These are phyloP conservation scores for Tinospora cordifolia DNA, from an alignment of 164 flowering plant species.

Conservation along the genomic window DNA sequence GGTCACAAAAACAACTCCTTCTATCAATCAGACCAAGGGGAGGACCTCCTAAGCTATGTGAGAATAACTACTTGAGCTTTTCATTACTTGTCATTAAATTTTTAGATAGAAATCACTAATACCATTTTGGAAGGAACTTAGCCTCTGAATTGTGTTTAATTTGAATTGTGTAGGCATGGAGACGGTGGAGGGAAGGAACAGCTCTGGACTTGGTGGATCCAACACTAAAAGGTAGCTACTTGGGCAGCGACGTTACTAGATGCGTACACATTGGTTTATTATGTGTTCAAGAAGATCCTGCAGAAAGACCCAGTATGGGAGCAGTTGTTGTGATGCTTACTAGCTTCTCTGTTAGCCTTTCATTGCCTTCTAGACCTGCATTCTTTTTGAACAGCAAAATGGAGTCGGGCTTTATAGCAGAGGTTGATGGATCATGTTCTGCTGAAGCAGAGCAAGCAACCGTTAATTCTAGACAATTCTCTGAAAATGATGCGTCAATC, in stretches of 20 bases:
- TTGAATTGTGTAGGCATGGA: constrained; percentile 18
- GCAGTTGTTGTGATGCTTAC: constrained; percentile 17
- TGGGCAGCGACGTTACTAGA: constrained; percentile 11
- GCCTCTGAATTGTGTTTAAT: not conserved
- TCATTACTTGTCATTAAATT: too few species aligned
- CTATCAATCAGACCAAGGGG: not conserved
- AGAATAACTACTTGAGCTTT: not conserved
- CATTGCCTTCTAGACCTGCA: not conserved
- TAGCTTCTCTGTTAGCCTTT: constrained; percentile 1
- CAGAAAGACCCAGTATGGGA: constrained; percentile 21
- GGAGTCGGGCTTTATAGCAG: not conserved
- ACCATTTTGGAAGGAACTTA: not conserved
- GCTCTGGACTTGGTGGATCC: constrained; percentile 10
- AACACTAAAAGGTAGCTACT: constrained; percentile 4
- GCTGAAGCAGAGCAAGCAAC: not conserved
- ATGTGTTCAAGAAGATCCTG: constrained; percentile 21
- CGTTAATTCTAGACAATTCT: not conserved
- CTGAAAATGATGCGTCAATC: not conserved
- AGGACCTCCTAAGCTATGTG: constrained; percentile 4
- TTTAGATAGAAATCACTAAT: too few species aligned
- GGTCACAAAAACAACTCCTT: not conserved
- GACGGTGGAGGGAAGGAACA: constrained; percentile 16
- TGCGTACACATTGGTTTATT: constrained; percentile 22
- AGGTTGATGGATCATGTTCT: not conserved
- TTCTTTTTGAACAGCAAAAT: not conserved